phyloP scores from a whole-genome alignment of 177 flowering plant species.

The Vitis hybrid region DNA sequence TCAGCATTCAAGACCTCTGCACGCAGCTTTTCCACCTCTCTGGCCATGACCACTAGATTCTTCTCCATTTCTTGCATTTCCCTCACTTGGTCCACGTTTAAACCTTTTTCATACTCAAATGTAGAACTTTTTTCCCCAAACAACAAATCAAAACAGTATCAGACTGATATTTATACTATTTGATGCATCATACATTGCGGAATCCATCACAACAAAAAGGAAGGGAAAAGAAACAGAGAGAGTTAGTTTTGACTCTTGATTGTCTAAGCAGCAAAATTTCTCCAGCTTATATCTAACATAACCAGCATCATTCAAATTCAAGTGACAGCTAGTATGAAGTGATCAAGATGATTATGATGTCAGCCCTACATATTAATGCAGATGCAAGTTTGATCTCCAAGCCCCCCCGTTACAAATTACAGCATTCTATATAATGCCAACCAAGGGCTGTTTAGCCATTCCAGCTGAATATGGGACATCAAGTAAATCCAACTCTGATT shows the following conservation, averaged over 20 bases:
- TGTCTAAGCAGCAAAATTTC: no score
- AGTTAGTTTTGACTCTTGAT: no score
- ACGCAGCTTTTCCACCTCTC: conserved; percentile 66
- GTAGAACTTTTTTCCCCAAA: conserved; percentile 37
- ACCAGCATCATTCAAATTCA: not conserved
- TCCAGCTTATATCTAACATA: not conserved
- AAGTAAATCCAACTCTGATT: no score
- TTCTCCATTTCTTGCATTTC: conserved; percentile 71
- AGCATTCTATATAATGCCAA: not conserved
- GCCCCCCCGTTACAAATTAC: not conserved
- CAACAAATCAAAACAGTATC: not conserved
- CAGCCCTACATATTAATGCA: not conserved
- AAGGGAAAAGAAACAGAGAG: no score
- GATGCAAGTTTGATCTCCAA: not conserved
- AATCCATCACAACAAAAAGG: no score
- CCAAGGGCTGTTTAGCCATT: not conserved
- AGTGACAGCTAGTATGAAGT: not conserved
- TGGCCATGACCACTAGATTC: conserved; percentile 55
- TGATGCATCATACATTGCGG: no score
- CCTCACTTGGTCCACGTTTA: conserved; percentile 64
- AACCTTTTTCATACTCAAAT: conserved; percentile 71
- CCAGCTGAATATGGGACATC: not conserved
- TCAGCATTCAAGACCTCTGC: conserved; percentile 55
- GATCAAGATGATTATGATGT: not conserved
- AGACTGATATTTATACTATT: not conserved